A percentile compares a stretch with the other conserved stretches of the same genome.
Conservation (phyloP, 306 rosid species). For the Prunus fruticosa region DNA sequence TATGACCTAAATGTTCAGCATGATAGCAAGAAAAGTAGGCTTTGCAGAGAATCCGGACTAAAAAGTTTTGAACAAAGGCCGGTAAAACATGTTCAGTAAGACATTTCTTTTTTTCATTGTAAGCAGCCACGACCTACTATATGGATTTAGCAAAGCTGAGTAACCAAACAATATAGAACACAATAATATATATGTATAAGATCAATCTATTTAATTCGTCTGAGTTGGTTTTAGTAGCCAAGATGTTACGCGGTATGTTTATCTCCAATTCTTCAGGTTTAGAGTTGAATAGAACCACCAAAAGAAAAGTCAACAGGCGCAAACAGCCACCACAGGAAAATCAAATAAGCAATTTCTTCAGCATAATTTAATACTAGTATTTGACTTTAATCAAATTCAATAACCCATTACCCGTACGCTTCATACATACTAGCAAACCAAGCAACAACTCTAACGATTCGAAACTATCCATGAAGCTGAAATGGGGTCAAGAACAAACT, state of each 20-base stretch:
- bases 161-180: background rate
- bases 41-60: background rate
- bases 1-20: background rate
- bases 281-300: background rate
- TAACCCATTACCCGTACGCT: background rate
- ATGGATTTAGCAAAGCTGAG: background rate
- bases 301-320: slow-evolving; percentile 23
- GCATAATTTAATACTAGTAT: background rate
- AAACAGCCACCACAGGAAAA: background rate
- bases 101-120: background rate
- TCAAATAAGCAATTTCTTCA: background rate
- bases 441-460: background rate
- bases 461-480: background rate
- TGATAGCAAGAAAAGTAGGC: background rate
- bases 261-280: background rate
- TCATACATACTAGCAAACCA: slow-evolving; percentile 2
- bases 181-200: background rate
- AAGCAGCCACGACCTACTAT: background rate
- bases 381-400: background rate
- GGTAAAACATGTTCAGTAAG: background rate
- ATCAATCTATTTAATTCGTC: background rate
- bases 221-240: slow-evolving; percentile 5
- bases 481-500: background rate
- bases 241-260: background rate
- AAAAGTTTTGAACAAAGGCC: background rate